Evolutionary conservation across 2,329 filamentous ascomycete species (phyloP).

Genomic region (Falciphora oryzae): DNA sequence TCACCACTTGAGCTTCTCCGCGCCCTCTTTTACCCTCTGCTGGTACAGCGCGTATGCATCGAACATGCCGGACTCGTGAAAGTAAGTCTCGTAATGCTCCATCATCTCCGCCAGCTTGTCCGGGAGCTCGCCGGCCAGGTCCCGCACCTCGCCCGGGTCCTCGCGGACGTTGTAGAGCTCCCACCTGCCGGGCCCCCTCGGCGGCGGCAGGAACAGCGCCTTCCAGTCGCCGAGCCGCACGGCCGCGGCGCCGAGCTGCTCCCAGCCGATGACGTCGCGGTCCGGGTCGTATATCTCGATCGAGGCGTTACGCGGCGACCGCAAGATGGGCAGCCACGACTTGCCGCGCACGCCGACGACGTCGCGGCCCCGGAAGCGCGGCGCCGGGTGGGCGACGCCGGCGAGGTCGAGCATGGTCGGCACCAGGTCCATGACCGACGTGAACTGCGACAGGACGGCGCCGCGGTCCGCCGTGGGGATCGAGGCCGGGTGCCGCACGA

Average conservation of each 20-base stretch:
- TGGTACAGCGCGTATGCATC: constrained; percentile 4
- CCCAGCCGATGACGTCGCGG: constrained; percentile 26
- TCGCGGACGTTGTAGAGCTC: constrained; percentile 40
- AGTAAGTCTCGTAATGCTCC: constrained; percentile 1
- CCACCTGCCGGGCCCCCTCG: constrained; percentile 42
- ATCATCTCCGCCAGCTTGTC: constrained; percentile 26
- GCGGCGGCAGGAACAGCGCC: constrained; percentile 41
- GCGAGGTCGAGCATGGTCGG: constrained; percentile 44
- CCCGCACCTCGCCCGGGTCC: constrained; percentile 39
- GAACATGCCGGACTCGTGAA: constrained; percentile 2
- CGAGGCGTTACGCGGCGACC: background rate
- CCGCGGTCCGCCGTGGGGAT: constrained; percentile 23
- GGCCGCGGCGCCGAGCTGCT: constrained; percentile 28
- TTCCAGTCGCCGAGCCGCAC: constrained; percentile 31
- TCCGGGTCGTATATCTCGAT: background rate
- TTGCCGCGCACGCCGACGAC: constrained; percentile 27
- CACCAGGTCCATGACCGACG: constrained; percentile 46
- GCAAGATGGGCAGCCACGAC: constrained; percentile 24
- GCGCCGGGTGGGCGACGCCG: constrained; percentile 44
- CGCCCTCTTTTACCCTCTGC: constrained; percentile 5
- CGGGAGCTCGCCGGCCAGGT: constrained; percentile 28
- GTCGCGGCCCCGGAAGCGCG: constrained; percentile 34
- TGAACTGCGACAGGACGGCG: constrained; percentile 41
- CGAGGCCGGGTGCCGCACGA: constrained; percentile 30
- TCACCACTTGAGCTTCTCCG: background rate